These are phyloP conservation scores for Fusarium sororula DNA, from an alignment of 2,329 filamentous ascomycete species.

Conservation along the genomic window DNA sequence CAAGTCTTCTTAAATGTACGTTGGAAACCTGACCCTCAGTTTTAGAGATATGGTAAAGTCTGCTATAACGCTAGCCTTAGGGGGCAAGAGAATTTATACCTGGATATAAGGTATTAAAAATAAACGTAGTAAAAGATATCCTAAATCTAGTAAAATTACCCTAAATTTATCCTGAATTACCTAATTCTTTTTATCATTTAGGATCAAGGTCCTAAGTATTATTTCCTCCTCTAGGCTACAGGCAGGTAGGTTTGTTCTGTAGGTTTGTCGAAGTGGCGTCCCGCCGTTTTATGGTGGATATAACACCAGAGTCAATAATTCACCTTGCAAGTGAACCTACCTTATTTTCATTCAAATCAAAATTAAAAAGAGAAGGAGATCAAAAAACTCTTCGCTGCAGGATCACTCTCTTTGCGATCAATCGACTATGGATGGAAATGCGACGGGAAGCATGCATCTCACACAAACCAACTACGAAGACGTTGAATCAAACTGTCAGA, in stretches of 20 bases:
- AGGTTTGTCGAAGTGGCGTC: neutral
- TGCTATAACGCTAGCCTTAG: neutral
- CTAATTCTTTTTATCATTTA: too few species aligned
- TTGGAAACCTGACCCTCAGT: neutral
- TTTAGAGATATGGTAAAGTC: neutral
- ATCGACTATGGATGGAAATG: neutral
- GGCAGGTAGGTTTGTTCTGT: neutral
- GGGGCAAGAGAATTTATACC: too few species aligned
- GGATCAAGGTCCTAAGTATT: too few species aligned
- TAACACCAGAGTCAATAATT: neutral
- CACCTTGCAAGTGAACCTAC: neutral
- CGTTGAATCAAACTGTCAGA: conserved; percentile 3
- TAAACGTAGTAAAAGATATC: too few species aligned
- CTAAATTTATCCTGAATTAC: too few species aligned
- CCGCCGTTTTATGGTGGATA: neutral
- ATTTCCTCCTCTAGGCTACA: too few species aligned
- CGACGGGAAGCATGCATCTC: neutral
- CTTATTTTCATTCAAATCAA: neutral
- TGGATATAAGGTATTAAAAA: too few species aligned
- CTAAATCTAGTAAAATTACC: too few species aligned
- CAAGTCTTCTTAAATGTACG: neutral
- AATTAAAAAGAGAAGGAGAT: neutral
- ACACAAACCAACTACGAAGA: neutral
- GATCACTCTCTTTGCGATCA: neutral
- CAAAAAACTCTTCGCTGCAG: neutral